These are phyloP conservation scores for Diaporthe capsici DNA, from an alignment of 2,329 filamentous ascomycete genomes.

Conservation along the genomic window DNA sequence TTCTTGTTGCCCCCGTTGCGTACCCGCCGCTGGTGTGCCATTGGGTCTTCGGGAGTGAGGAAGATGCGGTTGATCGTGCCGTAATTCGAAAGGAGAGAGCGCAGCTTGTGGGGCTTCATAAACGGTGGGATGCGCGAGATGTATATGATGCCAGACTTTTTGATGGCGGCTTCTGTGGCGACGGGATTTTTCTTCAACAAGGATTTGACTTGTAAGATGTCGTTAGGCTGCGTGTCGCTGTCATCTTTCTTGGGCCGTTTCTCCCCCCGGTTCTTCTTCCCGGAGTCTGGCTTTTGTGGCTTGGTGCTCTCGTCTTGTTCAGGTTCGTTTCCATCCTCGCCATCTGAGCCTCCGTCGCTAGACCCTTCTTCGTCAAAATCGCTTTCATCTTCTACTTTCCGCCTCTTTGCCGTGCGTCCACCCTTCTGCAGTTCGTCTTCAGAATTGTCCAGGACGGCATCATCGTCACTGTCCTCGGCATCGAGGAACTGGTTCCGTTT, in stretches of 20 bases:
- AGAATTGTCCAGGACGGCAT: conserved; percentile 73
- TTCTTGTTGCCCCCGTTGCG: conserved; percentile 86
- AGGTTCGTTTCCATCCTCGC: conserved; percentile 44
- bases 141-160: conserved; percentile 85
- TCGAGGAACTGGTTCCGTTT: conserved; percentile 82
- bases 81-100: conserved; percentile 81
- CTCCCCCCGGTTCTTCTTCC: conserved; percentile 41
- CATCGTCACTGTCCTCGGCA: conserved; percentile 70
- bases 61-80: conserved; percentile 84
- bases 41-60: conserved; percentile 81
- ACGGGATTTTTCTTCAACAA: conserved; percentile 78
- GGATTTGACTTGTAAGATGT: conserved; percentile 53
- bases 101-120: conserved; percentile 86
- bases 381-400: conserved; percentile 67
- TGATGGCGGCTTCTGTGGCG: conserved; percentile 73
- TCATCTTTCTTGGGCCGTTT: conserved; percentile 47
- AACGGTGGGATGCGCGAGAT: conserved; percentile 88
- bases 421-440: conserved; percentile 77
- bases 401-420: conserved; percentile 72
- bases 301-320: conserved; percentile 38
- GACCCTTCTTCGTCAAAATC: conserved; percentile 54
- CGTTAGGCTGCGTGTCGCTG: conserved; percentile 44
- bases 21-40: conserved; percentile 75
- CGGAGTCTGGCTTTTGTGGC: neutral
- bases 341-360: conserved; percentile 53